Evolutionary conservation across 257 asterid species (phyloP).

Genomic region (Solanum infundibuliforme): DNA sequence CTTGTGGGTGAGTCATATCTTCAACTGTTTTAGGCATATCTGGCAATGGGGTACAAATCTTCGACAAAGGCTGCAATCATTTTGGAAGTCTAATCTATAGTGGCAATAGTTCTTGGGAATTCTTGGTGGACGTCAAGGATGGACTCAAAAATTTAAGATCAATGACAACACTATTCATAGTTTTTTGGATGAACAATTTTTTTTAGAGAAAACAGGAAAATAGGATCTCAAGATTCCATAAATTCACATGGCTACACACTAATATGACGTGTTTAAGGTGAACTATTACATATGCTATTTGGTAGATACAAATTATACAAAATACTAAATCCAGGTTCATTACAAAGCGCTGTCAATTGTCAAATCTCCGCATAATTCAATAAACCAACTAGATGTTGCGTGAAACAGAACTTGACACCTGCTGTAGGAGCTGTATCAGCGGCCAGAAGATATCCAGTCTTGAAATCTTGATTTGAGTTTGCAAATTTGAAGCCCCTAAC

Average conservation of each 20-base stretch:
- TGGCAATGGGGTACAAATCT: neutral
- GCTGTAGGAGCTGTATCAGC: neutral
- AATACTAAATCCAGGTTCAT: too few relatives aligned
- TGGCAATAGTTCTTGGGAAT: neutral
- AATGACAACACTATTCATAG: neutral
- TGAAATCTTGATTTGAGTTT: neutral
- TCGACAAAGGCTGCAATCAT: neutral
- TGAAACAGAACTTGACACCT: neutral
- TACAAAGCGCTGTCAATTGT: too few relatives aligned
- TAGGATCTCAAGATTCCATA: neutral
- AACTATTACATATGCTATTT: neutral
- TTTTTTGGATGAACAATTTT: neutral
- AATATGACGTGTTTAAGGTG: neutral
- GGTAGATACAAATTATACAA: too few relatives aligned
- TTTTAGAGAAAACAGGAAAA: too few relatives aligned
- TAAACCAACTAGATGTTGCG: neutral
- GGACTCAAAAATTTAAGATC: neutral
- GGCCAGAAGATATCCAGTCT: neutral
- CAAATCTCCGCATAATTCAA: too few relatives aligned
- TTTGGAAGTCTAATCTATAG: neutral
- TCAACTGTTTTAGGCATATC: too few relatives aligned
- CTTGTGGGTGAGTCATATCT: neutral
- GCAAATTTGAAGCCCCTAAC: neutral
- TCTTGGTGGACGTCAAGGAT: neutral
- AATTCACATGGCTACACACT: neutral